These are phyloP conservation scores for Coemansia sp. DNA, from an alignment of 192 early-diverging fungal genomes.

Conservation along the genomic window DNA sequence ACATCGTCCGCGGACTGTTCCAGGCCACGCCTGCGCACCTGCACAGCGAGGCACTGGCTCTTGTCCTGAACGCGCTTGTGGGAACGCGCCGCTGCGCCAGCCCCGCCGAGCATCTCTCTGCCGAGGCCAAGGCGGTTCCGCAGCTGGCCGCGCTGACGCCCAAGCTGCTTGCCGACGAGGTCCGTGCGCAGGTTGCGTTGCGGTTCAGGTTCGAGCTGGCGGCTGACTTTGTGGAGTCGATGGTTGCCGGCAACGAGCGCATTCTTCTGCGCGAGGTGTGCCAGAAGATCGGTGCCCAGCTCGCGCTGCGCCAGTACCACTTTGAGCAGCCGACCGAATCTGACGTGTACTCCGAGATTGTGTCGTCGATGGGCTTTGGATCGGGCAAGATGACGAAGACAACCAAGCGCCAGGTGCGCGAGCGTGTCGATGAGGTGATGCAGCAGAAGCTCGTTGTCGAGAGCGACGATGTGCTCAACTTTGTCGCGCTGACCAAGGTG, in stretches of 20 bases:
- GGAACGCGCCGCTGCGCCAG: conserved; percentile 62
- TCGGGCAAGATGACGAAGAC: conserved; percentile 58
- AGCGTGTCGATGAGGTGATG: conserved; percentile 23
- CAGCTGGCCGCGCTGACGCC: conserved; percentile 68
- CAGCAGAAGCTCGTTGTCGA: conserved; percentile 31
- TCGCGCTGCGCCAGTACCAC: conserved; percentile 77
- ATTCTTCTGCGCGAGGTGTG: conserved; percentile 83
- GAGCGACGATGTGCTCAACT: conserved; percentile 34
- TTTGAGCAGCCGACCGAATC: conserved; percentile 57
- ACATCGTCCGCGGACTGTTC: conserved; percentile 74
- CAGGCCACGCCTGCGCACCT: conserved; percentile 59
- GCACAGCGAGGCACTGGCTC: conserved; percentile 68
- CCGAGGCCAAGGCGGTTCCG: conserved; percentile 32
- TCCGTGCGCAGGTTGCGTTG: conserved; percentile 65
- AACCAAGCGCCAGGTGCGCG: conserved; percentile 61
- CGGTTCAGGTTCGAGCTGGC: conserved; percentile 78
- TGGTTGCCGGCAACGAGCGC: conserved; percentile 57
- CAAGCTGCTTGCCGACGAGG: conserved; percentile 54
- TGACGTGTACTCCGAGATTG: conserved; percentile 36
- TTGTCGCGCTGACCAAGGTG: conserved; percentile 41
- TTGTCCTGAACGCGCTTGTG: conserved; percentile 82
- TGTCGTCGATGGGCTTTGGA: conserved; percentile 24
- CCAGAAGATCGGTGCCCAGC: conserved; percentile 83
- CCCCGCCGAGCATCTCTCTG: conserved; percentile 55
- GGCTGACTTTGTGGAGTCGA: conserved; percentile 53